A percentile compares a stretch with the other conserved stretches of the same genome.
These are phyloP conservation scores for Phialemoniopsis sp. DNA, from an alignment of 2,329 filamentous ascomycete genomes.

Conservation along the genomic window DNA sequence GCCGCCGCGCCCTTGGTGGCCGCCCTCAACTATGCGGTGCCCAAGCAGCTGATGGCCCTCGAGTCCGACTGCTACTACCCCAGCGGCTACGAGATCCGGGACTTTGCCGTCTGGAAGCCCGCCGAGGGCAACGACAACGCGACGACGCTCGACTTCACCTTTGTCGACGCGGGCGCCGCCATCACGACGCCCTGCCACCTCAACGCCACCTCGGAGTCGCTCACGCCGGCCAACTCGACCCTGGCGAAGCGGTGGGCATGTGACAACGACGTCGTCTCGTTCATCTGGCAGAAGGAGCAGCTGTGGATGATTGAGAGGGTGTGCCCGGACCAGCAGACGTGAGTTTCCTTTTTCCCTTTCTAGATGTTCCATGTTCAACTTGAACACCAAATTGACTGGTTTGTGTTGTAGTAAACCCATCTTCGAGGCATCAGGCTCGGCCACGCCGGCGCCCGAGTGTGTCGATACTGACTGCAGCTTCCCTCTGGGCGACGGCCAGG, in stretches of 20 bases:
- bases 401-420: conserved; percentile 1
- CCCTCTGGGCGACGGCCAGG: conserved; percentile 2
- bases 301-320: conserved; percentile 40
- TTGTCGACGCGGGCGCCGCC: conserved; percentile 31
- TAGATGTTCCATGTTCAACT: too few relatives aligned
- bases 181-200: conserved; percentile 36
- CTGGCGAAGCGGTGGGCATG: conserved; percentile 35
- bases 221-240: conserved; percentile 17
- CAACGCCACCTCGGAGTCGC: conserved; percentile 34
- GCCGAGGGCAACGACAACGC: conserved; percentile 25
- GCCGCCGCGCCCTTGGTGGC: conserved; percentile 1
- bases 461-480: background rate
- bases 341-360: too few relatives aligned
- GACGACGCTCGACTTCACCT: conserved; percentile 30
- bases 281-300: conserved; percentile 32
- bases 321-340: conserved; percentile 23
- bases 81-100: conserved; percentile 31
- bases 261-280: conserved; percentile 32
- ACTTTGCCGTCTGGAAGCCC: conserved; percentile 25
- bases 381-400: too few relatives aligned
- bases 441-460: conserved; percentile 6
- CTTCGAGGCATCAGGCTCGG: conserved; percentile 10
- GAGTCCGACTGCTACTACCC: conserved; percentile 23
- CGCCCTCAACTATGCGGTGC: conserved; percentile 7
- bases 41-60: conserved; percentile 7